Conservation (phyloP, 139 green algal genomes). For the Yamagishiella unicocca region DNA sequence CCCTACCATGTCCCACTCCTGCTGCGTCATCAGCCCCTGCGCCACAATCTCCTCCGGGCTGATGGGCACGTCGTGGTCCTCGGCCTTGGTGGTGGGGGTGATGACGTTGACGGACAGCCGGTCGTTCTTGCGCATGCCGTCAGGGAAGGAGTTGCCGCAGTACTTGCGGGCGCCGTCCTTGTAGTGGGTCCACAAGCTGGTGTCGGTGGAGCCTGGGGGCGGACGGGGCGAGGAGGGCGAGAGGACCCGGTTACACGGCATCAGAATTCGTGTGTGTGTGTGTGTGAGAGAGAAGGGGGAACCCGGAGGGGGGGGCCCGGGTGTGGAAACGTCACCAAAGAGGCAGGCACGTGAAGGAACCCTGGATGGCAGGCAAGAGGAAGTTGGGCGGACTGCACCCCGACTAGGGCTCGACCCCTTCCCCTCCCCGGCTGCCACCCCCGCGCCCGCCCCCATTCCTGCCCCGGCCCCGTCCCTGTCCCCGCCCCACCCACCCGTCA, state of each 20-base stretch:
- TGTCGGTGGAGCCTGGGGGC: slow-evolving; percentile 90
- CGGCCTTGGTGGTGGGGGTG: slow-evolving; percentile 97
- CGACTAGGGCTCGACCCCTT: no score
- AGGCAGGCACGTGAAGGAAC: no score
- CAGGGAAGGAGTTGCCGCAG: slow-evolving; percentile 96
- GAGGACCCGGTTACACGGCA: no score
- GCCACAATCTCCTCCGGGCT: slow-evolving; percentile 69
- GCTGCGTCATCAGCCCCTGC: slow-evolving; percentile 87
- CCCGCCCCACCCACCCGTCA: slow-evolving; percentile 82
- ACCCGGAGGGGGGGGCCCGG: no score
- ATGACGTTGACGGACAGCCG: slow-evolving; percentile 88
- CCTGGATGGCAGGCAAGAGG: no score
- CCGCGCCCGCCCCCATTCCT: no score
- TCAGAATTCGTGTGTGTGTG: no score
- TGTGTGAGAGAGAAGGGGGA: no score
- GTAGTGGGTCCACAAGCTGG: slow-evolving; percentile 99
- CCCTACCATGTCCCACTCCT: slow-evolving; percentile 83
- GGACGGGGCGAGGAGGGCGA: neutral
- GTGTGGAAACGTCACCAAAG: no score
- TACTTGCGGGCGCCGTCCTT: slow-evolving; percentile 88
- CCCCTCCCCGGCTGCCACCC: no score
- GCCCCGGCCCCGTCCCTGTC: neutral
- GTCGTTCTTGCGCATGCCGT: slow-evolving; percentile 97
- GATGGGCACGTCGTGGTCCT: slow-evolving; percentile 94
- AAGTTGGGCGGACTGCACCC: no score